Conservation (phyloP, 495 filamentous ascomycete species). For the Neurospora pannonica region DNA sequence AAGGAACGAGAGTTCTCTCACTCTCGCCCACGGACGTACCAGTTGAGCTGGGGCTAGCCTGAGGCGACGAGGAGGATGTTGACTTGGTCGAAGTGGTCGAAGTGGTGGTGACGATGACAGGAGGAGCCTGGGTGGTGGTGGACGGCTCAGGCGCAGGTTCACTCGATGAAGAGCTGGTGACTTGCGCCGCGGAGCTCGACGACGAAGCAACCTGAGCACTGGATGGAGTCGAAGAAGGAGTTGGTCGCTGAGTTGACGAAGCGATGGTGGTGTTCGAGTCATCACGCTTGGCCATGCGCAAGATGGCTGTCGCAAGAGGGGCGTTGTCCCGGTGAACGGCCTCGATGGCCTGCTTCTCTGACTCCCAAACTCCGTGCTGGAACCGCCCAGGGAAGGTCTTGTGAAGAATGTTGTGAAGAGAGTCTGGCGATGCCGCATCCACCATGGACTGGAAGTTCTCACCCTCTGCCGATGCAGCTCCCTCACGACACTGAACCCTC, state of each 20-base stretch:
- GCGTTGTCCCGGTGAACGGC: slow-evolving; percentile 21
- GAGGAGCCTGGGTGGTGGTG: slow-evolving; percentile 6
- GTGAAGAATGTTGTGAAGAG: slow-evolving; percentile 30
- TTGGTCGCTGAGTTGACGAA: neutral
- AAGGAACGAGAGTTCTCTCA: slow-evolving; percentile 9
- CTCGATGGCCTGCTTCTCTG: slow-evolving; percentile 26
- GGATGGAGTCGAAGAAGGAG: slow-evolving; percentile 3
- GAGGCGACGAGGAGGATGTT: neutral
- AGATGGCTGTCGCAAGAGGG: slow-evolving; percentile 23
- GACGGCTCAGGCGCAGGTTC: neutral
- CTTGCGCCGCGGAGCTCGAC: neutral
- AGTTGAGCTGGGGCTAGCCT: neutral
- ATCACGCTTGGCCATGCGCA: slow-evolving; percentile 32
- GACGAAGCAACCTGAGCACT: neutral
- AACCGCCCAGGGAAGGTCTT: slow-evolving; percentile 29
- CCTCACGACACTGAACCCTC: slow-evolving; percentile 7
- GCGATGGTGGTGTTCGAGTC: slow-evolving; percentile 11
- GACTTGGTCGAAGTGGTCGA: slow-evolving; percentile 1
- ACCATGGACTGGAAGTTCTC: slow-evolving; percentile 20
- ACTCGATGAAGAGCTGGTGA: neutral
- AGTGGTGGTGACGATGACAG: slow-evolving; percentile 1
- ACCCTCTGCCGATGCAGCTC: neutral
- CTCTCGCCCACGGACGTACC: slow-evolving; percentile 7
- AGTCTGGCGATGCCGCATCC: slow-evolving; percentile 25
- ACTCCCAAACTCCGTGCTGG: slow-evolving; percentile 26